Evolutionary conservation across 2,329 filamentous ascomycete species (phyloP).

Genomic region (Fusarium musae): DNA sequence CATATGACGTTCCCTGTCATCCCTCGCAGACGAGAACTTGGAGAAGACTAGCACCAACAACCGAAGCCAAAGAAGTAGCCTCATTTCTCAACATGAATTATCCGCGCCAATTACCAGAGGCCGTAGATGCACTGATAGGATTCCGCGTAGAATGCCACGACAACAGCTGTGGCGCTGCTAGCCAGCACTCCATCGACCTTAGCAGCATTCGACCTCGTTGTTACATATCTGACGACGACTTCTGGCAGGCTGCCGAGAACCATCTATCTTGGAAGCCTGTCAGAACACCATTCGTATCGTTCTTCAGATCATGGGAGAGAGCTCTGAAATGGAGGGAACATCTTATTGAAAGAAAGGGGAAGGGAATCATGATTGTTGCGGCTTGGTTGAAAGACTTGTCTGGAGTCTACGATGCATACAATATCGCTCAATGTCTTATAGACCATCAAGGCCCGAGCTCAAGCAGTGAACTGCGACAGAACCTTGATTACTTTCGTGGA

Average conservation of each 20-base stretch:
- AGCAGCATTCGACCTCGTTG: background rate
- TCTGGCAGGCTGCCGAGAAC: background rate
- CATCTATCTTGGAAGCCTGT: background rate
- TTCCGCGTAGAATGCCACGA: background rate
- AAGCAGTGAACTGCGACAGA: accelerated
- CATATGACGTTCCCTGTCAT: background rate
- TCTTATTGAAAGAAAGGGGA: background rate
- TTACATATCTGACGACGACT: background rate
- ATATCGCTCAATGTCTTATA: background rate
- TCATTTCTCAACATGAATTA: background rate
- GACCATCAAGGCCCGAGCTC: accelerated
- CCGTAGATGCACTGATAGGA: background rate
- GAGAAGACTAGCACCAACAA: background rate
- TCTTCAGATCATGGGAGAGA: background rate
- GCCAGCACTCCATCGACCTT: background rate
- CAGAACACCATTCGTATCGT: background rate
- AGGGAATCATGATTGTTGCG: background rate
- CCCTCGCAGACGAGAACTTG: background rate
- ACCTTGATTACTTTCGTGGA: accelerated
- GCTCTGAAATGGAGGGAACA: background rate
- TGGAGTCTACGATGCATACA: background rate
- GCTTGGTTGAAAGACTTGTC: background rate
- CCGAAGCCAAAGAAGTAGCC: background rate
- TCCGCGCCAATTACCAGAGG: background rate
- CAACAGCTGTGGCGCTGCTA: background rate